phyloP scores from a whole-genome alignment of 148 eudicot species.

The Arbutus unedo region DNA sequence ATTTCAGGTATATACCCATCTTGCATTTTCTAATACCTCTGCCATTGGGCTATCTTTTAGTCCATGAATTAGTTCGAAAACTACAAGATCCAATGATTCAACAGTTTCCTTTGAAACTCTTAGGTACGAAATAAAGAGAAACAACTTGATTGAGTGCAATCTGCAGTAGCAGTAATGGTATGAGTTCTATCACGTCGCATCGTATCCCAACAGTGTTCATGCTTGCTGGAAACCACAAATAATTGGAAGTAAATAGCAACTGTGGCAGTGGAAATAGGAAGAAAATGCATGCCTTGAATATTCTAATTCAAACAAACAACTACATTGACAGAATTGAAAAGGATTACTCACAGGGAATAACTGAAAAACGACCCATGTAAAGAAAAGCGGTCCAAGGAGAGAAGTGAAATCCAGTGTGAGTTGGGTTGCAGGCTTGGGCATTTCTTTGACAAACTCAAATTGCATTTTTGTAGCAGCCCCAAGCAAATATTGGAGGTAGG shows the following conservation, averaged over 20 bases:
- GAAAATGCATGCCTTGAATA: not conserved
- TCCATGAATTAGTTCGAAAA: not conserved
- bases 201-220: not conserved
- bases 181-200: not conserved
- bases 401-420: slow-evolving; percentile 65
- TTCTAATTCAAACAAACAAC: not conserved
- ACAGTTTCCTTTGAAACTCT: not conserved
- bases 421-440: slow-evolving; percentile 77
- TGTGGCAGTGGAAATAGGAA: not conserved
- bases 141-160: not conserved
- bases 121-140: not conserved
- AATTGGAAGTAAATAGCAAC: not conserved
- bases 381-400: slow-evolving; percentile 76
- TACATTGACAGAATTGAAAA: not conserved
- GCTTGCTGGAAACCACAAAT: not conserved
- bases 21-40: not conserved
- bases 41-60: not conserved
- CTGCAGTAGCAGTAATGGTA: not conserved
- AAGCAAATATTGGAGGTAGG: slow-evolving; percentile 58
- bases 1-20: not conserved
- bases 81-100: not conserved
- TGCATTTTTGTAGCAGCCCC: slow-evolving; percentile 57
- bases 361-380: slow-evolving; percentile 73
- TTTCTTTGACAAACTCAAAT: slow-evolving; percentile 83
- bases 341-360: slow-evolving; percentile 55